Evolutionary conservation across 805 yeast genomes (phyloP), one percentile per base, ranked within the genome.

Genomic region (Candida glaebosa): DNA sequence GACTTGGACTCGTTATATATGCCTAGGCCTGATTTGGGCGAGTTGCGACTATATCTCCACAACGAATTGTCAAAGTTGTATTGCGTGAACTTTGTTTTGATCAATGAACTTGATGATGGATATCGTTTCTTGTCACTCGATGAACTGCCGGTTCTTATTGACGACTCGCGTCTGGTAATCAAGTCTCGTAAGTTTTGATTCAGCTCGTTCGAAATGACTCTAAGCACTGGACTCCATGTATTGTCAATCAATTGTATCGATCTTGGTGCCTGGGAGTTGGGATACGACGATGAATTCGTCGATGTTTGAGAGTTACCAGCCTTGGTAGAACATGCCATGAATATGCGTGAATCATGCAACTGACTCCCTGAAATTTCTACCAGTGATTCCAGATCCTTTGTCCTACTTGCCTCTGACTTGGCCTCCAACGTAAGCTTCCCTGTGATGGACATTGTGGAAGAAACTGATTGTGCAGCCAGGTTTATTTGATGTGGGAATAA

Each of bases 11-110:
- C 31, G 28, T 24, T 24, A 24, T 24, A 8, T 8, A 16, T 14
- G 18, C n/a, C 18, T 19, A n/a, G 14, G 4, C 26, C 16, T 5
- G 37, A 34, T 9, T 5, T 19, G 18, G 12, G n/a, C 25, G 18
- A 16, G 7, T 9, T 19, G 14, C 6, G 10, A 10, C 10, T 18
- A 34, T 22, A 16, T n/a, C 17, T 35, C 38, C 38, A 35, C n/a
- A 35, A 5, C 8, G 31, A 20, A 35, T 35, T 25, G 18, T 35
- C 38, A 18, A 35, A 35, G 14, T 35, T 14, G 17, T 35, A 35
- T 19, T 14, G 38, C 5, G 31, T 35, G 9, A 12, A 35, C 38
- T 24, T 35, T 3, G 5, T 16, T 5, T 8, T 16, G 17, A 17
- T 8, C 16, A 20, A 16, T n/a, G 34, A 31, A 8, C 8, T 24